These are phyloP conservation scores for Diaporthe eres DNA, from an alignment of 2,329 filamentous ascomycete species.

Conservation along the genomic window DNA sequence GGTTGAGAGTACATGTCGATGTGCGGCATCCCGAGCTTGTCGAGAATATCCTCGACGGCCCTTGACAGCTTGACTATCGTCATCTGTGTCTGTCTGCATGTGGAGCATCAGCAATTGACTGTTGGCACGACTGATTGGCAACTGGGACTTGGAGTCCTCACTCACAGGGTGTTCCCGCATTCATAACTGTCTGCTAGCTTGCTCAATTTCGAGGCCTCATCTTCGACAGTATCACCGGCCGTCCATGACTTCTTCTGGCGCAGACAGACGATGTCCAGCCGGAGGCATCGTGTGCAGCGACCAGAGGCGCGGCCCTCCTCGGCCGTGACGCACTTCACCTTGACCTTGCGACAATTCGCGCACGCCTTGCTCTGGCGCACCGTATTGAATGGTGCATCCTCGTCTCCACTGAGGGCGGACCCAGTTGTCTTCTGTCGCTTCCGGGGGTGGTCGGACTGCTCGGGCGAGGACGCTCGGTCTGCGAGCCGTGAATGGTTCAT, in stretches of 20 bases:
- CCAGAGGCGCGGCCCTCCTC: not conserved
- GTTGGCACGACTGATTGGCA: too few relatives aligned
- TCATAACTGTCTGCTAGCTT: slow-evolving; percentile 8
- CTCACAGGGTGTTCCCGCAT: slow-evolving; percentile 11
- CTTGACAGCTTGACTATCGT: slow-evolving; percentile 17
- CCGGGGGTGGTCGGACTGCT: slow-evolving; percentile 4
- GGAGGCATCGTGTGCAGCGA: slow-evolving; percentile 1
- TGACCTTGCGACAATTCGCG: slow-evolving; percentile 5
- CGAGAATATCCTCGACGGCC: slow-evolving; percentile 9
- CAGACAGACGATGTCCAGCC: slow-evolving; percentile 22
- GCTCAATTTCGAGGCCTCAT: too few relatives aligned
- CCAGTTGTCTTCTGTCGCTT: not conserved
- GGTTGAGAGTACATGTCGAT: slow-evolving; percentile 8
- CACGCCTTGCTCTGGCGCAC: not conserved
- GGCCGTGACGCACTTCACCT: slow-evolving; percentile 18
- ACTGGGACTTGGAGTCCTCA: accelerated
- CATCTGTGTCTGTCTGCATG: slow-evolving; percentile 9
- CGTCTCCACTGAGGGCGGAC: not conserved
- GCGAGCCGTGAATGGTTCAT: not conserved
- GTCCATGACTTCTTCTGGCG: slow-evolving; percentile 17
- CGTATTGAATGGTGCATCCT: not conserved
- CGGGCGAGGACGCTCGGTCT: slow-evolving; percentile 15
- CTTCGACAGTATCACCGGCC: too few relatives aligned
- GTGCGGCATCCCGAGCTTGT: slow-evolving; percentile 14
- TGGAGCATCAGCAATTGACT: not conserved